Evolutionary conservation across 768 basidiomycete species (phyloP).

Genomic region (Xanthoconium stramineum): DNA sequence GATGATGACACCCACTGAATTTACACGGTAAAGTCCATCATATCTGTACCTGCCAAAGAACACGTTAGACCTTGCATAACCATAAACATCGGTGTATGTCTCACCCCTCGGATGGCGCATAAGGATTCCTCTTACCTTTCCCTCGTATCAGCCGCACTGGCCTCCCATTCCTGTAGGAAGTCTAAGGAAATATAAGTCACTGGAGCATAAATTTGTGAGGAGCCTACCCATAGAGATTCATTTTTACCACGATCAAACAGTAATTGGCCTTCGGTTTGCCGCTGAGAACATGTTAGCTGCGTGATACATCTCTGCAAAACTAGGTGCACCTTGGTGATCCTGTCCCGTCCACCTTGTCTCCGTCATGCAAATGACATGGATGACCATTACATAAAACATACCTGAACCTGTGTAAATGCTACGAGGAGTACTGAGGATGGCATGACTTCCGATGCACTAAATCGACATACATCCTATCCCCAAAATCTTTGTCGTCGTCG

Average conservation of each 20-base stretch:
- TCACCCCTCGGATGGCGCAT: conserved; percentile 25
- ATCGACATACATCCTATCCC: conserved; percentile 35
- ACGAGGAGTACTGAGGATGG: conserved; percentile 1
- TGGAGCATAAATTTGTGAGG: too few relatives aligned
- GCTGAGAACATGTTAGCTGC: conserved; percentile 12
- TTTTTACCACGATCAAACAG: conserved; percentile 21
- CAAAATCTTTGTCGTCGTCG: conserved; percentile 38
- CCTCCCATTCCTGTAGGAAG: conserved; percentile 31
- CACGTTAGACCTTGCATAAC: neutral
- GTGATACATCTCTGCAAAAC: neutral
- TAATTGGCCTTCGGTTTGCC: conserved; percentile 23
- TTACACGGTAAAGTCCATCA: conserved; percentile 31
- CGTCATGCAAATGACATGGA: neutral
- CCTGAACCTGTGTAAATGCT: conserved; percentile 37
- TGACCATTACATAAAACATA: neutral
- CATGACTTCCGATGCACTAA: neutral
- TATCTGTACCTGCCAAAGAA: conserved; percentile 26
- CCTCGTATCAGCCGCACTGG: conserved; percentile 36
- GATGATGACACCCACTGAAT: conserved; percentile 15
- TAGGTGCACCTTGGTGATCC: conserved; percentile 12
- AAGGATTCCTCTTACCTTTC: conserved; percentile 24
- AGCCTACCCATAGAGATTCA: conserved; percentile 18
- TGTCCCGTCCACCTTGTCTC: conserved; percentile 20
- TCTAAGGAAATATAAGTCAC: conserved; percentile 15
- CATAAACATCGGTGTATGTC: neutral